These are phyloP conservation scores for Hericium coralloides DNA, from an alignment of 768 basidiomycete species.

Conservation along the genomic window DNA sequence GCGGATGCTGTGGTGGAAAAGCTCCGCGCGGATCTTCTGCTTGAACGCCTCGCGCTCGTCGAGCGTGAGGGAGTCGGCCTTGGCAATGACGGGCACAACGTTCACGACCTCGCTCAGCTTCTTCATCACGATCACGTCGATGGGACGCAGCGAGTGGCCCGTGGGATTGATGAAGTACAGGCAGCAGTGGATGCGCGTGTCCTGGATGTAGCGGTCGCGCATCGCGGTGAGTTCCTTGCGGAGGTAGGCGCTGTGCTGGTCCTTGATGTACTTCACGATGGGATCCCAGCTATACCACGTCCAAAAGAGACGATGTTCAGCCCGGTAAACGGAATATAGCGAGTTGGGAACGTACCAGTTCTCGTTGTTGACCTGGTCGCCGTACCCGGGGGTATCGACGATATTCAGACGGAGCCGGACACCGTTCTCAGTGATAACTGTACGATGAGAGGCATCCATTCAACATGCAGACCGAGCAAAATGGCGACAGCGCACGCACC, in stretches of 20 bases:
- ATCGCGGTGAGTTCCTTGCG: conserved; percentile 98
- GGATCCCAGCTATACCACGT: conserved; percentile 77
- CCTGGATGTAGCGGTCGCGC: conserved; percentile 97
- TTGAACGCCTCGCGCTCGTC: conserved; percentile 94
- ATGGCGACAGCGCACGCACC: conserved; percentile 40
- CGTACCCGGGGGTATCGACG: conserved; percentile 97
- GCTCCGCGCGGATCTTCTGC: conserved; percentile 90
- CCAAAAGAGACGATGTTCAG: neutral
- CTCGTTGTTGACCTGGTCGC: conserved; percentile 98
- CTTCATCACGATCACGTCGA: conserved; percentile 98
- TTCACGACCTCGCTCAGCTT: conserved; percentile 98
- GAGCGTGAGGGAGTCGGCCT: conserved; percentile 87
- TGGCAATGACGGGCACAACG: conserved; percentile 98
- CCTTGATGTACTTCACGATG: conserved; percentile 98
- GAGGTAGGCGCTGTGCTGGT: conserved; percentile 97
- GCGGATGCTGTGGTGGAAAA: conserved; percentile 86
- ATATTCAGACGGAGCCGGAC: conserved; percentile 94
- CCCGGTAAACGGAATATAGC: neutral
- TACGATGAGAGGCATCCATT: neutral
- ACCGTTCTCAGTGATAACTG: conserved; percentile 94
- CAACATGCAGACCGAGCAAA: neutral
- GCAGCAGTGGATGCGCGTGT: conserved; percentile 97
- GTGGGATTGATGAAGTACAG: conserved; percentile 98
- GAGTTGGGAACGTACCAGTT: conserved; percentile 58
- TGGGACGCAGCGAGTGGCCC: conserved; percentile 92